Base-by-base conservation (phyloP, 164 flowering plant genomes). In the Vitis rupestris region DNA sequence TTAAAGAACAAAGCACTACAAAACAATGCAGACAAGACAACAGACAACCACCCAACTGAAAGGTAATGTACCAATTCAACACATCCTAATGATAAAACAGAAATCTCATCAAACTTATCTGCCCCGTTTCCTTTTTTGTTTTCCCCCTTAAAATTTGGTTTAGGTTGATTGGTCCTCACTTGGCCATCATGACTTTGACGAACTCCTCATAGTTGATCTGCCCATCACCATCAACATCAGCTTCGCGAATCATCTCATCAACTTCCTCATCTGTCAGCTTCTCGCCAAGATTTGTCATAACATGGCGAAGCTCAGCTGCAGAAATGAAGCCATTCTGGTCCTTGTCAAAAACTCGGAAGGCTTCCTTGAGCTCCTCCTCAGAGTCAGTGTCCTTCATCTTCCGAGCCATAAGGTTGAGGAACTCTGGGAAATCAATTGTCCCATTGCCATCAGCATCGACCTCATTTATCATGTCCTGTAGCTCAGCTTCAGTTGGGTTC, bases 131-230 rank as follows among this genome's bases (percentile, higher is more conserved):
- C 67, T 56, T 57, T 59, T 67, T 23, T 50, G 29, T 54, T 64
- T 66, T 70, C 30, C 19, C 30, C 17, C 12, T 19, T 52, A 31
- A 11, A 17, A 16, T 61, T 61, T 64, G 63, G 57, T 59, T 58
- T 37, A 48, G 50, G 50, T 66, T 60, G 64, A 51, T 55, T 64
- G 66, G 55, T 70, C 65, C 83, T 85, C 80, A 85, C 84, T 85
- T 85, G 80, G 88, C 86, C 86, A 85, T 83, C 88, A 85, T 85
- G 75, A 85, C 84, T 79, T 85, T 85, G 73, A 85, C 88, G 49
- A 85, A 85, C 76, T 85, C 88, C 71, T 85, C 85, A 51, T 85
- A 85, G 81, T 85, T 85, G 78, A 85, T 85, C 79, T 85, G 88
- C 1, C 88, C 88, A 72, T 85, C 88, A 50, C 88, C 88, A 65